Base-by-base conservation (phyloP, 139 green algal genomes). In the Picochlorum sp. region DNA sequence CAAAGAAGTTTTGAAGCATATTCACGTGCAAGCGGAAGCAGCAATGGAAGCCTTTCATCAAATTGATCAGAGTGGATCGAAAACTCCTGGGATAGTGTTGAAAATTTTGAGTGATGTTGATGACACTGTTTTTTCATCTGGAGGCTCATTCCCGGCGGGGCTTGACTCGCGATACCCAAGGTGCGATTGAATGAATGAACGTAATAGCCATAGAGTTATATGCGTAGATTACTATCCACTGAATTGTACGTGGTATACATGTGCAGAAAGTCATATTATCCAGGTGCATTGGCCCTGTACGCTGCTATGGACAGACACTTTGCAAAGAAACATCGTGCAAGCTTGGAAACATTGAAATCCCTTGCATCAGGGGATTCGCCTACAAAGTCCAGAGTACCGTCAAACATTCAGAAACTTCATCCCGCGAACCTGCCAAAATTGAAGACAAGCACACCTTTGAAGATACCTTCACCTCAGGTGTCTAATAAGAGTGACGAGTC, bases 51-150 rank as follows among this genome's bases (percentile, higher is more conserved):
- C 56, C 23, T 71, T 75, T n/a, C 34, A 41, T 11, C 34, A 41
- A 13, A 13, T 9, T 54, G 3, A 4, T 51, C 18, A n/a, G n/a
- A 38, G 9, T 45, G 49, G 5, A 11, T 4, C n/a, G 7, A 18
- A n/a, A 21, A 38, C 73, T 6, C 62, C 65, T 3, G 65, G 71
- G 4, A 60, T 71, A 20, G 62, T 71, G 20, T 75, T 84, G 44
- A 84, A 87, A 74, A 66, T 87, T 4, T 63, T 87, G 50, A 66
- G 37, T 20, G 81, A 87, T 18, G 71, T 87, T 16, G 81, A 87
- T 59, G 81, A 87, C 69, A 87, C 81, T 3, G 60, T 87, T 45
- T 78, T 85, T 63, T 69, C 69, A 67, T 82, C 71, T 6, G 80
- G 81, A 1, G 78, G 69, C 2, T 51, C 45, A 37, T 86, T 69